Evolutionary conservation across 345 rosid species (phyloP).

Genomic region (Nephelium lappaceum): DNA sequence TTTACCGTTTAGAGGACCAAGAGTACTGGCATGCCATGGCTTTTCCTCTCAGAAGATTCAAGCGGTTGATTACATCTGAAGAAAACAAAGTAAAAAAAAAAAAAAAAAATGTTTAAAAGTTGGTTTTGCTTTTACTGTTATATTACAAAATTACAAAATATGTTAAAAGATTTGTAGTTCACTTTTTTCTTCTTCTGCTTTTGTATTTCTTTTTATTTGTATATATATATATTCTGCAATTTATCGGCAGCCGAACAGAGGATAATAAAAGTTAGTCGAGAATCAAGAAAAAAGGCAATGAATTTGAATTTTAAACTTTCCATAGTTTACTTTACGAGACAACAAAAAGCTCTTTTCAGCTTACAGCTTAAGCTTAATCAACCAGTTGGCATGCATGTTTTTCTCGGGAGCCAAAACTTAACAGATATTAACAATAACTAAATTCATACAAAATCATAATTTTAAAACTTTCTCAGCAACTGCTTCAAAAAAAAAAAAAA

Average conservation of each 20-base stretch:
- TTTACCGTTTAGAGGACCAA: slow-evolving; percentile 96
- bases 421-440: background rate
- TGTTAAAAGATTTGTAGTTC: background rate
- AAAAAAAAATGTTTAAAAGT: no score
- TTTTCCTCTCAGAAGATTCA: slow-evolving; percentile 82
- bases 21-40: slow-evolving; percentile 89
- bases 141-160: background rate
- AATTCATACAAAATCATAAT: background rate
- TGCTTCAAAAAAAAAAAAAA: no score
- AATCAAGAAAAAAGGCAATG: background rate
- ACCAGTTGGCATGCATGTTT: slow-evolving; percentile 13
- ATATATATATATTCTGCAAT: background rate
- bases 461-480: slow-evolving; percentile 2
- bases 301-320: slow-evolving; percentile 22
- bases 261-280: background rate
- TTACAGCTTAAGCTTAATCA: slow-evolving; percentile 11
- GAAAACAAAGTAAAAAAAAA: background rate
- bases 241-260: slow-evolving; percentile 17
- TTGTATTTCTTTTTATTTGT: no score
- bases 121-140: background rate
- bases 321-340: slow-evolving; percentile 8
- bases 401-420: slow-evolving; percentile 17
- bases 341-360: slow-evolving; percentile 14
- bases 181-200: background rate
- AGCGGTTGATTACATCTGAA: slow-evolving; percentile 81